These are phyloP conservation scores for Panaeolus papilionaceus DNA, from an alignment of 768 basidiomycete genomes.

Conservation along the genomic window DNA sequence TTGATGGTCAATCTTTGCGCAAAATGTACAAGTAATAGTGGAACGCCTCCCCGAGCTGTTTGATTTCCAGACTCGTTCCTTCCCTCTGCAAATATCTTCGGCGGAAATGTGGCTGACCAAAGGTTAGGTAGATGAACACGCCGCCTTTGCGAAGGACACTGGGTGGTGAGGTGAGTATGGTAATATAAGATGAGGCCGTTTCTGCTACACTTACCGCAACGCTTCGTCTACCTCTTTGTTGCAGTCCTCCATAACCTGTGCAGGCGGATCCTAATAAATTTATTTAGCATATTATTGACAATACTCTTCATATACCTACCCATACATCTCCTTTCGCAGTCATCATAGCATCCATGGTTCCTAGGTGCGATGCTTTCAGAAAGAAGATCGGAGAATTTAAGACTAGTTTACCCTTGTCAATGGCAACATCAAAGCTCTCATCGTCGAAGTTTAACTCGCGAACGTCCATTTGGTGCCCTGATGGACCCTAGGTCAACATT, in stretches of 20 bases:
- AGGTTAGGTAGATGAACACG: constrained; percentile 80
- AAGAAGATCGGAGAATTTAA: neutral
- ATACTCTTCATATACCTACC: constrained; percentile 46
- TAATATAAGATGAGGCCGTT: neutral
- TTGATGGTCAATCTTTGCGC: constrained; percentile 40
- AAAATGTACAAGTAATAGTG: constrained; percentile 85
- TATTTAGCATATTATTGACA: neutral
- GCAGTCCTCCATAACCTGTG: constrained; percentile 72
- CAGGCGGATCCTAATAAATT: constrained; percentile 69
- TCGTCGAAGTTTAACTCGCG: constrained; percentile 67
- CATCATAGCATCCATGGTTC: constrained; percentile 93
- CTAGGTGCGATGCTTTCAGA: constrained; percentile 25
- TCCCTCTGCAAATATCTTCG: constrained; percentile 64
- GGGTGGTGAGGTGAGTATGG: neutral
- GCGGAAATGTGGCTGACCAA: constrained; percentile 91
- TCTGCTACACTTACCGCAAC: constrained; percentile 53
- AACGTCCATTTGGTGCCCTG: constrained; percentile 89
- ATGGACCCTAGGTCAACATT: neutral
- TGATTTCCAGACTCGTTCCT: constrained; percentile 67
- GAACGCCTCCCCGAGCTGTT: constrained; percentile 77
- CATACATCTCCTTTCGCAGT: constrained; percentile 83
- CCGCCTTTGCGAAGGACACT: constrained; percentile 73
- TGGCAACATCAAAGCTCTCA: constrained; percentile 74
- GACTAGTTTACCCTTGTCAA: constrained; percentile 71
- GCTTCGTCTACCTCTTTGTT: constrained; percentile 80